phyloP scores from a whole-genome alignment of 2,329 filamentous ascomycete genomes.

The Phyllosticta paracitricarpa region DNA sequence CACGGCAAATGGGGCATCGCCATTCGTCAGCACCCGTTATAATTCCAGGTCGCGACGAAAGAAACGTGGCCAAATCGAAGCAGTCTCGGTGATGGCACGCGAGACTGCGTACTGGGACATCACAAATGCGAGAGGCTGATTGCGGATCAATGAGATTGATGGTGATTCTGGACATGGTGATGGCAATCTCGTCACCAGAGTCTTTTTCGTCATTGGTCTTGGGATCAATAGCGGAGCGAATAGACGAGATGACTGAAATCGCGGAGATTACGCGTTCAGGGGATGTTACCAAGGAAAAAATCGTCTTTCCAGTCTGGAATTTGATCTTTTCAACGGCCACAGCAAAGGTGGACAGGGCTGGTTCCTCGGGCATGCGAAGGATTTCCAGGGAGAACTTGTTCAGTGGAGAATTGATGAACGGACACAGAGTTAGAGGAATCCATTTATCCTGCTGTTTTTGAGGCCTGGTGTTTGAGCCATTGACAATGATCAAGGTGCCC shows the following conservation, averaged over 20 bases:
- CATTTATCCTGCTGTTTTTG: background rate
- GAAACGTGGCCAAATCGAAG: slow-evolving; percentile 79
- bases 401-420: background rate
- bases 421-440: background rate
- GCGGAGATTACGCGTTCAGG: background rate
- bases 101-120: slow-evolving; percentile 59
- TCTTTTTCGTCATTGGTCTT: background rate
- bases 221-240: slow-evolving; percentile 14
- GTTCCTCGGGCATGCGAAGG: background rate
- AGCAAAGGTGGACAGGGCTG: slow-evolving; percentile 18
- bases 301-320: slow-evolving; percentile 13
- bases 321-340: background rate
- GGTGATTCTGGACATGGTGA: slow-evolving; percentile 30
- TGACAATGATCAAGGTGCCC: background rate
- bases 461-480: background rate
- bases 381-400: background rate
- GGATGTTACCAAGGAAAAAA: background rate
- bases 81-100: slow-evolving; percentile 72
- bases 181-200: slow-evolving; percentile 39
- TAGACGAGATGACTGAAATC: background rate
- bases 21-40: slow-evolving; percentile 55
- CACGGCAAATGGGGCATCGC: slow-evolving; percentile 75
- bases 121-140: slow-evolving; percentile 44
- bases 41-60: slow-evolving; percentile 47
- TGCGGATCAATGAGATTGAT: slow-evolving; percentile 40